A percentile compares a stretch with the other conserved stretches of the same genome.
phyloP scores from a whole-genome alignment of 2,329 filamentous ascomycete species.

The Gnomoniopsis sp. region DNA sequence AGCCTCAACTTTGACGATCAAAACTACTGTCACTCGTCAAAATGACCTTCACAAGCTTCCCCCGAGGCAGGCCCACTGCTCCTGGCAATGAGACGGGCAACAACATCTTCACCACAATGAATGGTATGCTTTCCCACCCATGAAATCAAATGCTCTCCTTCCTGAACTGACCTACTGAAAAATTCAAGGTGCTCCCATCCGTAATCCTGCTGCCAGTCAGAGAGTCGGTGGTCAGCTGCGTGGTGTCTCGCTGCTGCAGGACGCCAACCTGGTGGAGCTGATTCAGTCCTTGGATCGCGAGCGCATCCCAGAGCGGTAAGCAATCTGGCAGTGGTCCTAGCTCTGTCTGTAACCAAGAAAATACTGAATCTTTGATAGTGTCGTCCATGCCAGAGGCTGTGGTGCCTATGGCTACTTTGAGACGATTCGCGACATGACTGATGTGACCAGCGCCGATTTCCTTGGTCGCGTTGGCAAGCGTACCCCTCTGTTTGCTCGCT shows the following conservation, averaged over 20 bases:
- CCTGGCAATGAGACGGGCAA: background rate
- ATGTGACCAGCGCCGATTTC: conserved; percentile 53
- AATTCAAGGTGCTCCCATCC: background rate
- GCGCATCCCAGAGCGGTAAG: conserved; percentile 4
- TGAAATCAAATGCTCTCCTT: background rate
- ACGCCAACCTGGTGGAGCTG: conserved; percentile 7
- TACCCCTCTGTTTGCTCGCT: conserved; percentile 36
- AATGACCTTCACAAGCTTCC: background rate
- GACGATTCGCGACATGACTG: conserved; percentile 54
- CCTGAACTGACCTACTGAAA: background rate
- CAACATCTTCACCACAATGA: background rate
- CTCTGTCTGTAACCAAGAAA: background rate
- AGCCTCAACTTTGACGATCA: background rate
- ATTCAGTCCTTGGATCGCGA: conserved; percentile 6
- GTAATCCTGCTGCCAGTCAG: conserved; percentile 5
- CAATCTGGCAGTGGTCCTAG: background rate
- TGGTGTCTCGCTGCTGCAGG: conserved; percentile 1
- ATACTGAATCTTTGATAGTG: background rate
- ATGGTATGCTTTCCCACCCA: background rate
- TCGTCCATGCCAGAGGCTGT: conserved; percentile 49
- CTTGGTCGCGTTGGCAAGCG: conserved; percentile 52
- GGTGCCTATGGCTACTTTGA: conserved; percentile 57
- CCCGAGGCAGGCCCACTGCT: background rate
- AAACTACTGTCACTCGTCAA: background rate
- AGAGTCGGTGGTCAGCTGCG: conserved; percentile 4